A percentile compares a stretch with the other conserved stretches of the same genome.
These are phyloP conservation scores for Aphanomyces invadans DNA, from an alignment of 352 stramenopile species.

Conservation along the genomic window DNA sequence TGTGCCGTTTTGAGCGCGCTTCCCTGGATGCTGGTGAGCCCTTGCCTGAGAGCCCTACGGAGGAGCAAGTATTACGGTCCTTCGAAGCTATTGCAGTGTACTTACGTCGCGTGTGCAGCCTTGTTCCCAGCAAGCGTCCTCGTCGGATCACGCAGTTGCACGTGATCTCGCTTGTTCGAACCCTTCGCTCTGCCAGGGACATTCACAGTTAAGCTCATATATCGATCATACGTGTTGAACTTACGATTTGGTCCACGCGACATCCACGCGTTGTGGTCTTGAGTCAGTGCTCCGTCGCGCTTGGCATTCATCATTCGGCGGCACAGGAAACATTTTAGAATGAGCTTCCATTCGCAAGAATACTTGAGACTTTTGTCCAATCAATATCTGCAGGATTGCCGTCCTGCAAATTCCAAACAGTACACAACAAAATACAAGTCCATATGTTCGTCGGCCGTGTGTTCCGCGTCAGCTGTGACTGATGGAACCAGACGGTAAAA, in stretches of 20 bases:
- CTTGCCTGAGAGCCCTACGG: not conserved
- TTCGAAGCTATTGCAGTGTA: not conserved
- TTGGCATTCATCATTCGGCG: too few species aligned
- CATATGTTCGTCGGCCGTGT: too few species aligned
- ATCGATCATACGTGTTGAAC: not conserved
- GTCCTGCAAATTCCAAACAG: constrained; percentile 8
- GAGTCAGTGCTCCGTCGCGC: too few species aligned
- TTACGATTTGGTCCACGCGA: too few species aligned
- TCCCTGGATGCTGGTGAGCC: not conserved
- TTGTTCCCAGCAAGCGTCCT: not conserved
- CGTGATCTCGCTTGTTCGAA: not conserved
- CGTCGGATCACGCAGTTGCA: not conserved
- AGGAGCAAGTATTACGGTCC: not conserved
- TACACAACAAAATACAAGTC: too few species aligned
- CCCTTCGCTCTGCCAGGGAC: not conserved
- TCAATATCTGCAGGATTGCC: not conserved
- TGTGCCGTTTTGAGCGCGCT: not conserved
- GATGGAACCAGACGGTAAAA: too few species aligned
- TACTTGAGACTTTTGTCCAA: not conserved
- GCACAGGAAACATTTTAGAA: too few species aligned
- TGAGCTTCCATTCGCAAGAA: too few species aligned
- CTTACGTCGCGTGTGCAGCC: not conserved
- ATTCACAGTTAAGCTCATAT: not conserved
- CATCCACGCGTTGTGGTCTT: too few species aligned
- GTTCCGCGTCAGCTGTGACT: too few species aligned